A percentile compares a stretch with the other conserved stretches of the same genome.
These are phyloP conservation scores for Royoungia palumana DNA, from an alignment of 768 basidiomycete genomes.

Conservation along the genomic window DNA sequence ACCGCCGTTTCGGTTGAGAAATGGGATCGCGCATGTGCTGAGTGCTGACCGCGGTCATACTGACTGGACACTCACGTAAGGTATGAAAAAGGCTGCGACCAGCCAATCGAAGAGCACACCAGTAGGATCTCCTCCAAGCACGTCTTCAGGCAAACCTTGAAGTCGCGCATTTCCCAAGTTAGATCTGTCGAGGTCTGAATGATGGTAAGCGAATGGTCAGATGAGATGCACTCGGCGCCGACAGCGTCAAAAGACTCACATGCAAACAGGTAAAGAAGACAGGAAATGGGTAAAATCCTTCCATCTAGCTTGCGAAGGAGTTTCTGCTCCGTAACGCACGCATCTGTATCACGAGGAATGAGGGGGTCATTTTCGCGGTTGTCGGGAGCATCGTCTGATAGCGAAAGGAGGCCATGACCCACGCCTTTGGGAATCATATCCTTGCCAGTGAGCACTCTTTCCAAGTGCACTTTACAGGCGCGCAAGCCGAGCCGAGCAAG, in stretches of 20 bases:
- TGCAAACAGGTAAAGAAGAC: conserved; percentile 70
- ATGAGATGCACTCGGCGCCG: neutral
- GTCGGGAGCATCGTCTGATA: conserved; percentile 6
- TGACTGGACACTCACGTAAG: conserved; percentile 52
- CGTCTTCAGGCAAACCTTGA: conserved; percentile 63
- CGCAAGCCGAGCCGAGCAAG: no score
- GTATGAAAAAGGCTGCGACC: conserved; percentile 73
- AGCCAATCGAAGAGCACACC: conserved; percentile 76
- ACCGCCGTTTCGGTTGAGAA: neutral
- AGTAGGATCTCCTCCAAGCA: conserved; percentile 63
- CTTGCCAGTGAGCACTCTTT: no score
- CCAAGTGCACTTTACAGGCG: no score
- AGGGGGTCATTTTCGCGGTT: conserved; percentile 17
- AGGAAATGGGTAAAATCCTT: conserved; percentile 68
- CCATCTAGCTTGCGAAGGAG: conserved; percentile 64
- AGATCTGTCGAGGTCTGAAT: conserved; percentile 61
- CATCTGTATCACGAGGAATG: conserved; percentile 12
- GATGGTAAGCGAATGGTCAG: neutral
- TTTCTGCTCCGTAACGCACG: conserved; percentile 40
- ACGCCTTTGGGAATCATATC: conserved; percentile 18
- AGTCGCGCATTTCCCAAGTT: conserved; percentile 79
- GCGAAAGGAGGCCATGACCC: neutral
- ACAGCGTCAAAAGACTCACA: conserved; percentile 37
- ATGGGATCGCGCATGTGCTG: neutral
- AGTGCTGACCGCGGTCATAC: neutral